These are phyloP conservation scores for Leucocoprinus leucothites DNA, from an alignment of 768 basidiomycete species.

Conservation along the genomic window DNA sequence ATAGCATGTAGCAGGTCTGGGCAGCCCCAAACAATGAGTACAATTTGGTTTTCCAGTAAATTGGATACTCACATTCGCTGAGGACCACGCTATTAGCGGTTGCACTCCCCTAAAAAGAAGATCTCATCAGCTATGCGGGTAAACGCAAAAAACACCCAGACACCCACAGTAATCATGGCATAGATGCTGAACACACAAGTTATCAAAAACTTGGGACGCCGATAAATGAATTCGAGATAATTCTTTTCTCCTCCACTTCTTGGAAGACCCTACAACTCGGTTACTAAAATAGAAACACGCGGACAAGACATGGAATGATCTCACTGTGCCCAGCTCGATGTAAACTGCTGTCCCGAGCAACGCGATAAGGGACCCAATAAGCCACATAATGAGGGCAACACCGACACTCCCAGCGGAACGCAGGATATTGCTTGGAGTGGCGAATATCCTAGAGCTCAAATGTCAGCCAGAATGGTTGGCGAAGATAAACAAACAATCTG, in stretches of 20 bases:
- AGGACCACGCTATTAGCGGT: constrained; percentile 64
- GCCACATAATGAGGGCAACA: constrained; percentile 66
- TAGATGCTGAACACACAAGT: constrained; percentile 44
- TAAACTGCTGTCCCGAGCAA: constrained; percentile 32
- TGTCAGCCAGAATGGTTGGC: constrained; percentile 39
- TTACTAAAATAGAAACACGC: no score
- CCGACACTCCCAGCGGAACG: constrained; percentile 69
- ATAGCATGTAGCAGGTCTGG: neutral
- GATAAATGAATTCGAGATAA: constrained; percentile 56
- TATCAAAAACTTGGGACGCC: constrained; percentile 50
- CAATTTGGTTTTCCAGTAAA: constrained; percentile 28
- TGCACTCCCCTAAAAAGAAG: constrained; percentile 43
- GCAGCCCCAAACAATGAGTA: constrained; percentile 28
- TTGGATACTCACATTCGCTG: constrained; percentile 62
- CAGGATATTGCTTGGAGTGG: constrained; percentile 37
- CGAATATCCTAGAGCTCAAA: constrained; percentile 34
- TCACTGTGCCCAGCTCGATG: constrained; percentile 31
- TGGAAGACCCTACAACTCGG: constrained; percentile 40
- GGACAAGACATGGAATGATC: constrained; percentile 6
- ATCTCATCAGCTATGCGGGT: neutral
- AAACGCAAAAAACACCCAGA: neutral
- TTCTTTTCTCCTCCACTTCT: constrained; percentile 61
- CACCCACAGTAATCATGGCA: constrained; percentile 52
- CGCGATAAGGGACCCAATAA: constrained; percentile 56
- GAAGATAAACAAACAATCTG: neutral